These are phyloP conservation scores for Phytophthora foliorum DNA, from an alignment of 352 stramenopile genomes.

Conservation along the genomic window DNA sequence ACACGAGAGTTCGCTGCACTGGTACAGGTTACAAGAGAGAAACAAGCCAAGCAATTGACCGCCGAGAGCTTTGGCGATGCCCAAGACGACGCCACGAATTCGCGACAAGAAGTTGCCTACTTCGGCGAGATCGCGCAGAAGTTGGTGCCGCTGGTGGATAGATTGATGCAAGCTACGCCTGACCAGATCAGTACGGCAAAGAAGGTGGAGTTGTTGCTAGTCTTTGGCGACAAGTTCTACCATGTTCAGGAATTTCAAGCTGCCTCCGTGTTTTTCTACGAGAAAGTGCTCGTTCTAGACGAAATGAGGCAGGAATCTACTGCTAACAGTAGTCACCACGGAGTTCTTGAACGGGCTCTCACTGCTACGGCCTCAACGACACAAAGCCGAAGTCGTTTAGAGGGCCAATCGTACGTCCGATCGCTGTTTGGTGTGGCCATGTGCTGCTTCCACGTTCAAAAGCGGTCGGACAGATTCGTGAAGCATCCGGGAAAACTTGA, in stretches of 20 bases:
- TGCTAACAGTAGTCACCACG: not conserved
- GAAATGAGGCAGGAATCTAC: not conserved
- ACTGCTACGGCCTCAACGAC: not conserved
- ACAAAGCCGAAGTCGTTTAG: not conserved
- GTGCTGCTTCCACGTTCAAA: slow-evolving; percentile 51
- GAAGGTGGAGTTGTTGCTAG: slow-evolving; percentile 55
- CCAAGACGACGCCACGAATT: slow-evolving; percentile 16
- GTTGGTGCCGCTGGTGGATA: slow-evolving; percentile 44
- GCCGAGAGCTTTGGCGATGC: slow-evolving; percentile 10
- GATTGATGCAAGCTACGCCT: slow-evolving; percentile 36
- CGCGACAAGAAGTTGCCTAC: slow-evolving; percentile 44
- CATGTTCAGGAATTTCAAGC: slow-evolving; percentile 54
- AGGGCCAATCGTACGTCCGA: slow-evolving; percentile 49
- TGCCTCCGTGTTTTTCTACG: slow-evolving; percentile 64
- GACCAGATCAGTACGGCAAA: slow-evolving; percentile 44
- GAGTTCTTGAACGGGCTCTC: slow-evolving; percentile 24
- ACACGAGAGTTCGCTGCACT: slow-evolving; percentile 55
- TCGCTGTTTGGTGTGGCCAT: slow-evolving; percentile 57
- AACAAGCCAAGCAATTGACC: slow-evolving; percentile 22
- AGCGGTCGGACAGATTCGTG: slow-evolving; percentile 46
- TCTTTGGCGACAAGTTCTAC: slow-evolving; percentile 63
- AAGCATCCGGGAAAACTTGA: slow-evolving; percentile 60
- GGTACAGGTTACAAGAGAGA: slow-evolving; percentile 50
- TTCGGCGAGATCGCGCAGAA: slow-evolving; percentile 57
- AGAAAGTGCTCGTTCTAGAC: slow-evolving; percentile 39